A percentile compares a stretch with the other conserved stretches of the same genome.
Conservation (phyloP, 148 eudicot genomes). For the Hydrangea macrophylla region DNA sequence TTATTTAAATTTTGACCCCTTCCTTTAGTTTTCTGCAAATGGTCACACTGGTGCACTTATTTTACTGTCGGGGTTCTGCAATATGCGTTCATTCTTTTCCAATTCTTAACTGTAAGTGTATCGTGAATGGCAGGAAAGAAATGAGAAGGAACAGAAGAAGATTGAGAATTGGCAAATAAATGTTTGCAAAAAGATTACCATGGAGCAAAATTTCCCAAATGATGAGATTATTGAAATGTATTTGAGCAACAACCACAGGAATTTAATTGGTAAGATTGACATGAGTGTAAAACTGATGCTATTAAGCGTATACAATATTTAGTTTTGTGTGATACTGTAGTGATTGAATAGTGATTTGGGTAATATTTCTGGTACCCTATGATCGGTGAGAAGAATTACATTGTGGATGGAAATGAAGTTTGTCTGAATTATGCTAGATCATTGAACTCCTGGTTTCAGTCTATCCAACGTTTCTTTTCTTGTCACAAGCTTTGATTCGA, state of each 20-base stretch:
- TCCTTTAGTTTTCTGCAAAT: not conserved
- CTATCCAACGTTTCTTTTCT: not conserved
- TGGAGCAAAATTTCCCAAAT: constrained; percentile 56
- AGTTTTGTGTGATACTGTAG: not conserved
- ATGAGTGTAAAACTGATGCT: not conserved
- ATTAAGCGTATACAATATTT: not conserved
- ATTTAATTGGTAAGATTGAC: constrained; percentile 16
- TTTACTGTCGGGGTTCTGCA: not conserved
- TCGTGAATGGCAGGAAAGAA: constrained; percentile 52
- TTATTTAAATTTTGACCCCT: not conserved
- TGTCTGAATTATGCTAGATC: too few species aligned
- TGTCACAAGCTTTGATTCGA: constrained; percentile 2
- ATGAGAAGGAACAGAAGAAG: constrained; percentile 55
- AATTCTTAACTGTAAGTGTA: not conserved
- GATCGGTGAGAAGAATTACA: not conserved
- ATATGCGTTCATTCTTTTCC: not conserved
- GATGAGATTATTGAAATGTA: constrained; percentile 63
- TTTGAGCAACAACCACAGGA: constrained; percentile 37
- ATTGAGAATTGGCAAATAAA: constrained; percentile 59
- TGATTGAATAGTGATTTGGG: not conserved
- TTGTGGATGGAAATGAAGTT: constrained; percentile 2
- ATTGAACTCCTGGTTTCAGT: too few species aligned
- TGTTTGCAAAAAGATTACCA: constrained; percentile 71
- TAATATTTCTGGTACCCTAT: not conserved
- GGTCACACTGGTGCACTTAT: not conserved